Evolutionary conservation across 306 rosid species (phyloP), one percentile per base, ranked within the genome.

Genomic region (Fragaria ananassa): DNA sequence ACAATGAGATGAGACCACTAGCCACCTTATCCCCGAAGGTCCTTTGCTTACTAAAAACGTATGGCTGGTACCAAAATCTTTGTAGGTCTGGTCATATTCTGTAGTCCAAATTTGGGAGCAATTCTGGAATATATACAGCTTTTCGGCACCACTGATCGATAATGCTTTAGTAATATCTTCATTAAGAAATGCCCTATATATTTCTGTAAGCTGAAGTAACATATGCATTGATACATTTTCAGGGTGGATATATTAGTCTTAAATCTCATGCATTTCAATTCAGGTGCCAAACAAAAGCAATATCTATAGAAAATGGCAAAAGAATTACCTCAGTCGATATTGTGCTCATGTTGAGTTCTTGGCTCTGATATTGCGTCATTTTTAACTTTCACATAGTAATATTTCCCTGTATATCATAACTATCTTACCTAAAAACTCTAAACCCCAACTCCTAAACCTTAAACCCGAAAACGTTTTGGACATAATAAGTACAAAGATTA

Each of bases 11-110:
- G 41, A 72, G 69, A 71, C 74, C 74, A 71, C 53, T 76, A 42
- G 58, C 78, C 58, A 34, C 54, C 70, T 65, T 81, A 65, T 77
- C 73, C 74, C 49, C 19, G 71, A 57, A 72, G 65, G 47, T 72
- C 29, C 14, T 57, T 35, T 74, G 42, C 60, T 14, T 42, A 23
- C 31, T 44, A 13, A 27, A 65, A 49, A 19, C 47, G 65, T 10
- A 50, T 65, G 27, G 65, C 74, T 31, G 12, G 72, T 64, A 46
- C 68, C 71, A 64, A 62, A 25, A 14, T 50, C 70, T 64, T 63
- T 17, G 14, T 63, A 39, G 13, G n/a, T 0, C 15, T 5, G 6
- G 50, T 51, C 75, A 53, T 54, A 72, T 72, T 71, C 60, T 23
- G 62, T 44, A 17, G 61, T 44, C 56, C 58, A 18, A 42, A 58